Percentiles rank a stretch among this genome's conserved stretches.
Conservation (phyloP, 495 filamentous ascomycete species). For the Pseudevernia furfuracea region DNA sequence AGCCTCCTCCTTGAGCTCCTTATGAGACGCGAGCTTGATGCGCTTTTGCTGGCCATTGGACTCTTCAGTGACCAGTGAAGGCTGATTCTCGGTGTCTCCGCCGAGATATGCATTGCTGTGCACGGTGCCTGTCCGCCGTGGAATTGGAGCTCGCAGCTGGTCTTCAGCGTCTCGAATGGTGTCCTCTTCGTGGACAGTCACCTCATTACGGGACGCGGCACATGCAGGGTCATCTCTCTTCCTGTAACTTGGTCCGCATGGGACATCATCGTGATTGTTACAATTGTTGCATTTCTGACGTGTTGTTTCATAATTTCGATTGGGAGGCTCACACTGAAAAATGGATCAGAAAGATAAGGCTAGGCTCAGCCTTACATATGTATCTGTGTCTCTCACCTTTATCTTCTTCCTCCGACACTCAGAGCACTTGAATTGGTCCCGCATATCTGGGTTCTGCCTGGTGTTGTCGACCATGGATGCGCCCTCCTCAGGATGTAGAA, state of each 20-base stretch:
- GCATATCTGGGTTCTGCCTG: not conserved
- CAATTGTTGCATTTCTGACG: not conserved
- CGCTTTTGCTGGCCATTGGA: not conserved
- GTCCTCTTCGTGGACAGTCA: not conserved
- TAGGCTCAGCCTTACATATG: not conserved
- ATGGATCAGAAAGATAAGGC: not conserved
- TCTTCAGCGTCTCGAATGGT: not conserved
- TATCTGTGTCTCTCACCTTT: not conserved
- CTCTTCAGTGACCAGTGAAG: not conserved
- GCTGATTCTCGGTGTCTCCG: not conserved
- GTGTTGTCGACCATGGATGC: not conserved
- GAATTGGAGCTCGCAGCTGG: not conserved
- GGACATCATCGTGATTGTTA: not conserved
- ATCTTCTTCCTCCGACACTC: constrained; percentile 4
- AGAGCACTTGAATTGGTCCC: not conserved
- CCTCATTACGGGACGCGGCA: not conserved
- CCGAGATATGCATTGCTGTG: not conserved
- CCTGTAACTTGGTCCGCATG: constrained; percentile 1
- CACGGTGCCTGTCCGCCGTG: not conserved
- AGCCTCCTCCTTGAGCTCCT: not conserved
- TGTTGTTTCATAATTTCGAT: not conserved
- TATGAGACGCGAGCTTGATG: not conserved
- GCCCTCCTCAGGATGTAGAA: too few relatives aligned
- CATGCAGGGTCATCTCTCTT: not conserved
- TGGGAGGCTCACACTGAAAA: not conserved